phyloP scores from a whole-genome alignment of 257 asterid genomes.

The Echites panduratus region DNA sequence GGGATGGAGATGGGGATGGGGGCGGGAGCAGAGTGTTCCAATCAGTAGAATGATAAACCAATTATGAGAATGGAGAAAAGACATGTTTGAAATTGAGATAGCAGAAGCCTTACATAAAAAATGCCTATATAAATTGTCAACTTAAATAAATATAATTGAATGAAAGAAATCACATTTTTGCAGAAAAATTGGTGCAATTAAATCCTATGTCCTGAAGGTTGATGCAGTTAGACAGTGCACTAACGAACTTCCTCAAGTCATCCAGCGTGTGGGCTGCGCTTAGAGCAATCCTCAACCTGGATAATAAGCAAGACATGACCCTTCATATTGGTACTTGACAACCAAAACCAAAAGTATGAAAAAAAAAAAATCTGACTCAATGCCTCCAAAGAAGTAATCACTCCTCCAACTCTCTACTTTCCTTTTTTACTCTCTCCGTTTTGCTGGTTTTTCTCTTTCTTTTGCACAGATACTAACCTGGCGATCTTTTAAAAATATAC shows the following conservation, averaged over 20 bases:
- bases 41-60: background rate
- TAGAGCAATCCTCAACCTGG: slow-evolving; percentile 72
- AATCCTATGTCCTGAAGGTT: slow-evolving; percentile 41
- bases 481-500: background rate
- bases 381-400: background rate
- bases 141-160: background rate
- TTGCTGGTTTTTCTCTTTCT: background rate
- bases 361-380: background rate
- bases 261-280: slow-evolving; percentile 82
- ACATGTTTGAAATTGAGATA: background rate
- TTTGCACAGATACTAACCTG: background rate
- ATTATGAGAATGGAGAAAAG: too few species aligned
- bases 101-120: background rate
- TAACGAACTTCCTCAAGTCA: slow-evolving; percentile 64
- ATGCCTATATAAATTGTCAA: background rate
- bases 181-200: slow-evolving; percentile 26
- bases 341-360: background rate
- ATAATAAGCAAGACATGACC: background rate
- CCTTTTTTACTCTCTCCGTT: background rate
- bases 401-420: background rate
- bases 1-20: background rate
- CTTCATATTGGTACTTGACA: background rate
- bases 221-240: slow-evolving; percentile 63
- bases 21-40: background rate
- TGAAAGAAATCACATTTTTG: slow-evolving; percentile 33